Conservation (phyloP, 176 grass and related monocot species). For the Bonia amplexicaulis region DNA sequence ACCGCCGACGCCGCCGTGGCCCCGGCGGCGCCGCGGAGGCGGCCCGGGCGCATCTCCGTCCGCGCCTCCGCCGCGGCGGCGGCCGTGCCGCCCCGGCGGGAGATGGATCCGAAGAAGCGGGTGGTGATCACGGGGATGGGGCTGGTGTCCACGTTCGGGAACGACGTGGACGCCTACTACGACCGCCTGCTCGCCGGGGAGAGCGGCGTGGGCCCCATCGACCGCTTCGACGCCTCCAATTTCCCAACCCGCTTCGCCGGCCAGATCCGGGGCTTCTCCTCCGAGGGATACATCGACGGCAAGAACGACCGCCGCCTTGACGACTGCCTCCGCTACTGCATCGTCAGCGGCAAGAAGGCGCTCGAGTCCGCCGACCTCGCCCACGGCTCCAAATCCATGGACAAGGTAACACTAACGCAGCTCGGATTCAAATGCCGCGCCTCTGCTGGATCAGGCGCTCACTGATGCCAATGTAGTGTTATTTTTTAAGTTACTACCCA, state of each 20-base stretch:
- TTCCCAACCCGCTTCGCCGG: slow-evolving; percentile 90
- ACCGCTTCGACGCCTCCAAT: slow-evolving; percentile 81
- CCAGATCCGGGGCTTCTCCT: slow-evolving; percentile 78
- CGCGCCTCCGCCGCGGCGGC: slow-evolving; percentile 24
- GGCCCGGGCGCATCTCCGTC: not conserved
- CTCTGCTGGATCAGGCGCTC: not conserved
- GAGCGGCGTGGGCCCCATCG: slow-evolving; percentile 71
- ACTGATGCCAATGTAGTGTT: not conserved
- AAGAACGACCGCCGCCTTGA: slow-evolving; percentile 77
- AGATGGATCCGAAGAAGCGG: slow-evolving; percentile 86
- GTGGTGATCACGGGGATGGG: slow-evolving; percentile 96
- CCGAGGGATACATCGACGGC: slow-evolving; percentile 86
- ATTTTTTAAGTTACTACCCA: not conserved
- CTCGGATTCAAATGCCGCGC: not conserved
- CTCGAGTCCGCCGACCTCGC: slow-evolving; percentile 54
- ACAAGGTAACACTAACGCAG: slow-evolving; percentile 34
- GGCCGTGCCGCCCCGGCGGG: slow-evolving; percentile 33
- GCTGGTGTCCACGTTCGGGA: slow-evolving; percentile 81
- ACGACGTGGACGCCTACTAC: slow-evolving; percentile 78
- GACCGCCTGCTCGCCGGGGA: slow-evolving; percentile 78
- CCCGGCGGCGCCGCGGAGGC: not conserved
- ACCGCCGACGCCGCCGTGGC: not conserved
- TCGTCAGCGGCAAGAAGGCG: slow-evolving; percentile 92
- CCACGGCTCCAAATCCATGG: slow-evolving; percentile 43
- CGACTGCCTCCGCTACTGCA: slow-evolving; percentile 83